phyloP scores from a whole-genome alignment of 768 basidiomycete species.

The Mycena kentingensis region DNA sequence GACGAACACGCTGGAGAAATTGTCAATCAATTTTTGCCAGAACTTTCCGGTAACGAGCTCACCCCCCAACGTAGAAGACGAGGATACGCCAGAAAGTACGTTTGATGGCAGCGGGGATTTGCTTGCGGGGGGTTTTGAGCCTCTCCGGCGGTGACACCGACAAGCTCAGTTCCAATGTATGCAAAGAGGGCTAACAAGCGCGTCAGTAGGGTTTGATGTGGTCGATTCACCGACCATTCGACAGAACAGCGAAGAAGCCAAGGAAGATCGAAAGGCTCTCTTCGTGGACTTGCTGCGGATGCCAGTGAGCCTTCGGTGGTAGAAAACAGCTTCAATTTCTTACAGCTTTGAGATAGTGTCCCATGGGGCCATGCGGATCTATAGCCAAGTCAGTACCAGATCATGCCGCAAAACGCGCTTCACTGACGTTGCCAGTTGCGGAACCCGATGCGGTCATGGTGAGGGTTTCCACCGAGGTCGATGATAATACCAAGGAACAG shows the following conservation, averaged over 20 bases:
- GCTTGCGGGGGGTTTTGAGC: conserved; percentile 75
- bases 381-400: too few relatives aligned
- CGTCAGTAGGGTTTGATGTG: conserved; percentile 30
- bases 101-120: conserved; percentile 69
- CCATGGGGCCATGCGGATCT: conserved; percentile 60
- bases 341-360: conserved; percentile 48
- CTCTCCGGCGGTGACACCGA: conserved; percentile 51
- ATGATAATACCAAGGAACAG: conserved; percentile 64
- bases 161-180: conserved; percentile 63
- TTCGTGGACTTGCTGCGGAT: too few relatives aligned
- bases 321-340: too few relatives aligned
- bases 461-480: conserved; percentile 60
- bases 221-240: conserved; percentile 73
- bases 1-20: conserved; percentile 68
- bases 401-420: too few relatives aligned
- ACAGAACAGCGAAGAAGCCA: conserved; percentile 72
- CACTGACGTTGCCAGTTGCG: conserved; percentile 49
- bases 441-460: conserved; percentile 51
- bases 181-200: not conserved
- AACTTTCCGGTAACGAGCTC: too few relatives aligned
- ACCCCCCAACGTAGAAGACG: conserved; percentile 30
- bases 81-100: conserved; percentile 61
- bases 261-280: conserved; percentile 56
- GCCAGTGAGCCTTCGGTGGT: too few relatives aligned
- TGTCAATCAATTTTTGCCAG: too few relatives aligned